Conservation (phyloP, 139 green algal species). For the Chlorella sp. region DNA sequence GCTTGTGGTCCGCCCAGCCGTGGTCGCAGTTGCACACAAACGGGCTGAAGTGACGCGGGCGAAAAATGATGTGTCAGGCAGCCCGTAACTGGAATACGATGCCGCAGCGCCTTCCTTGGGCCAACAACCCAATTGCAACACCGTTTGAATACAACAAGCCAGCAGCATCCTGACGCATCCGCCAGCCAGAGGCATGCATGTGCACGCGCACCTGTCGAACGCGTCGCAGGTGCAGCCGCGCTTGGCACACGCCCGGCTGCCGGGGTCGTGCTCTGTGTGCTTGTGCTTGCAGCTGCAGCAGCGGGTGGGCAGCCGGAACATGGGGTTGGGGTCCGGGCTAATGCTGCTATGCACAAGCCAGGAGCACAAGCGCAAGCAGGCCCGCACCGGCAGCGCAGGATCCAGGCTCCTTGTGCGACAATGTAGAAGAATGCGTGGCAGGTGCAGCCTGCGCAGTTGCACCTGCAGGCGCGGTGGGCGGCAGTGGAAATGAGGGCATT, state of each 20-base stretch:
- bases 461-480: not conserved
- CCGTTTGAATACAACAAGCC: too few species aligned
- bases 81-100: too few species aligned
- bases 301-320: not conserved
- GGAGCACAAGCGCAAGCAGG: too few species aligned
- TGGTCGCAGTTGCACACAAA: constrained; percentile 89
- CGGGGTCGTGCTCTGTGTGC: constrained; percentile 73
- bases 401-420: constrained; percentile 75
- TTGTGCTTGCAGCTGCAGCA: constrained; percentile 81
- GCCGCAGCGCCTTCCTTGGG: too few species aligned
- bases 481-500: not conserved
- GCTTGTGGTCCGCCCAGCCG: constrained; percentile 65
- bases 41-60: too few species aligned
- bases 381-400: constrained; percentile 51
- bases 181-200: too few species aligned
- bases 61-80: too few species aligned
- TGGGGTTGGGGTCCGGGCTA: not conserved
- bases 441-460: constrained; percentile 61
- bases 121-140: too few species aligned
- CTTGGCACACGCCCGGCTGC: constrained; percentile 65
- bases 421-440: constrained; percentile 79
- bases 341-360: not conserved
- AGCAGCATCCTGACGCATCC: too few species aligned
- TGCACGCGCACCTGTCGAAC: constrained; percentile 47
- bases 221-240: constrained; percentile 53